These are phyloP conservation scores for Rauvolfia tetraphylla DNA, from an alignment of 257 asterid genomes.

Conservation along the genomic window DNA sequence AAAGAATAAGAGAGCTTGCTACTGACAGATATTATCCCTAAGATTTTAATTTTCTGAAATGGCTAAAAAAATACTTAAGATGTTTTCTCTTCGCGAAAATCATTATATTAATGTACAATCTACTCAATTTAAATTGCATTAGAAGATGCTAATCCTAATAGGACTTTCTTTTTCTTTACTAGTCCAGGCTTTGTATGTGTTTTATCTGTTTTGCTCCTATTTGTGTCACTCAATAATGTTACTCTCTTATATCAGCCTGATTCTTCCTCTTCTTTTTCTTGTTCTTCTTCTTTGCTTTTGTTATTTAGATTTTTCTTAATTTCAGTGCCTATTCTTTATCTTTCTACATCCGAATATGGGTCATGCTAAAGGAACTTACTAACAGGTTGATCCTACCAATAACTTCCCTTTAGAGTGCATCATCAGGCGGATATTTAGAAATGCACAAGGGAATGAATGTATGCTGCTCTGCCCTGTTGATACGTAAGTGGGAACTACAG, in stretches of 20 bases:
- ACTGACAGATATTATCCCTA: background rate
- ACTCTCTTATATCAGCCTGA: background rate
- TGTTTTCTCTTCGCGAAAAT: background rate
- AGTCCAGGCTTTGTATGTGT: background rate
- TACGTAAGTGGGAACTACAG: conserved; percentile 56
- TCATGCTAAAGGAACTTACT: conserved; percentile 18
- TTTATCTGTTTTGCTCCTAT: background rate
- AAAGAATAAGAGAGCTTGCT: background rate
- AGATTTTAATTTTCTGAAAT: background rate
- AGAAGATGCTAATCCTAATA: background rate
- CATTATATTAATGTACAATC: background rate
- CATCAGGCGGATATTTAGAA: conserved; percentile 82
- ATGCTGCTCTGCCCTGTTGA: conserved; percentile 97
- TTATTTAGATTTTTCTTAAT: background rate
- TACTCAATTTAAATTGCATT: background rate
- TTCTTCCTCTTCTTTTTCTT: background rate
- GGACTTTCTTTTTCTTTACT: background rate
- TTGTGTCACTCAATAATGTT: background rate
- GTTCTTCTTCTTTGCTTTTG: too few relatives aligned
- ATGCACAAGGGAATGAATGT: conserved; percentile 79
- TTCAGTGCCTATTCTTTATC: background rate
- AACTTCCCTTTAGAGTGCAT: conserved; percentile 84
- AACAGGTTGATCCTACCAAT: conserved; percentile 84
- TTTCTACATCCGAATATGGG: background rate
- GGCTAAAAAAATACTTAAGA: background rate